Evolutionary conservation across 176 grass and related monocot species (phyloP).

Genomic region (Cymbopogon citratus): DNA sequence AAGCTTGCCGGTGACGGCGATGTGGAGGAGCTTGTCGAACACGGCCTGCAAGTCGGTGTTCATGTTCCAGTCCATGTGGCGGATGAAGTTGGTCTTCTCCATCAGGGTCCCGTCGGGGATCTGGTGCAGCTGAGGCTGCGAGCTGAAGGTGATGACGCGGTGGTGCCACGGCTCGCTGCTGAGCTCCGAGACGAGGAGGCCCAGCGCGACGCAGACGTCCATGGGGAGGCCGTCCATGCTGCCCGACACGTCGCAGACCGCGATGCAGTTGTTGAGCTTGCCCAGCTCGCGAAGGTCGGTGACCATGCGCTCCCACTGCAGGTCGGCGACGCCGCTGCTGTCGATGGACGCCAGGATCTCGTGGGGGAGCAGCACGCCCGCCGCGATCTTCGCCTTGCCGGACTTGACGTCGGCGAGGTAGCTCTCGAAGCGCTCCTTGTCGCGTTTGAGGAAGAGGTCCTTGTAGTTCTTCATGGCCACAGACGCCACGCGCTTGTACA

Average conservation of each 20-base stretch:
- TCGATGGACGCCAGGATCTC: slow-evolving; percentile 33
- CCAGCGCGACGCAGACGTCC: slow-evolving; percentile 67
- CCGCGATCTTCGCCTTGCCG: slow-evolving; percentile 67
- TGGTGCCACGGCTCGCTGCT: slow-evolving; percentile 65
- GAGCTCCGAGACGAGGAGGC: slow-evolving; percentile 67
- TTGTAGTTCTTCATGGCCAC: slow-evolving; percentile 78
- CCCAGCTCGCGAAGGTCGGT: slow-evolving; percentile 35
- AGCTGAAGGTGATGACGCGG: slow-evolving; percentile 57
- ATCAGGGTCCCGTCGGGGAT: background rate
- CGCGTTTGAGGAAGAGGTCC: slow-evolving; percentile 51
- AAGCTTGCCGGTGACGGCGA: background rate
- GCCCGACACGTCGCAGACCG: slow-evolving; percentile 73
- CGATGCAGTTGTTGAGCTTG: slow-evolving; percentile 58
- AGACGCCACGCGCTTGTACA: slow-evolving; percentile 71
- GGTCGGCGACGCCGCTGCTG: slow-evolving; percentile 39
- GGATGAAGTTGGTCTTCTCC: slow-evolving; percentile 47
- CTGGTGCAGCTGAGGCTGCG: slow-evolving; percentile 33
- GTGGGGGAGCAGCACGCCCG: slow-evolving; percentile 66
- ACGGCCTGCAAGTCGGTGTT: slow-evolving; percentile 39
- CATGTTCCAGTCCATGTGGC: slow-evolving; percentile 33
- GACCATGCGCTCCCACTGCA: slow-evolving; percentile 68
- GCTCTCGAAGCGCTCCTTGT: slow-evolving; percentile 36
- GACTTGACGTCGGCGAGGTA: slow-evolving; percentile 50
- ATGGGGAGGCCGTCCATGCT: slow-evolving; percentile 47
- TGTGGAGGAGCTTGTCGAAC: slow-evolving; percentile 39